Percentiles rank a stretch among this genome's conserved stretches.
phyloP scores from a whole-genome alignment of 805 yeast genomes.

The Ogataea polymorpha region DNA sequence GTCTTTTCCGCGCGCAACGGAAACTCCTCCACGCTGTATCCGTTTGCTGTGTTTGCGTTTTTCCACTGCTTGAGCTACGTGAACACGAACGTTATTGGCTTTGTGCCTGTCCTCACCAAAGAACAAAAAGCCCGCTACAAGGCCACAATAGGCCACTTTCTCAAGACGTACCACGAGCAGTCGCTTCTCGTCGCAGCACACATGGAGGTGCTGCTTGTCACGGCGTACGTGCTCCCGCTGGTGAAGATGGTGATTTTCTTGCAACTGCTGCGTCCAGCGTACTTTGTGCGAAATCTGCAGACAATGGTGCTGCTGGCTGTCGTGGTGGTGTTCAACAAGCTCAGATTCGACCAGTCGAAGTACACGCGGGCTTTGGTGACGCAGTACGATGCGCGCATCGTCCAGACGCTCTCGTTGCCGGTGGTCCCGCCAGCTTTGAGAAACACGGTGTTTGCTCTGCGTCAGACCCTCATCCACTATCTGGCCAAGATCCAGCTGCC shows the following conservation, averaged over 20 bases:
- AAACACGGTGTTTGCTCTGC: constrained; percentile 7
- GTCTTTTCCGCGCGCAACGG: constrained; percentile 29
- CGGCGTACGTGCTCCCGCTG: constrained; percentile 38
- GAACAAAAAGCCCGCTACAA: constrained; percentile 28
- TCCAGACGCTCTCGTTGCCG: constrained; percentile 34
- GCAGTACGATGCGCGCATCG: constrained; percentile 43
- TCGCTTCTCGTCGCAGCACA: constrained; percentile 44
- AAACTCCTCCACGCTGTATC: constrained; percentile 44
- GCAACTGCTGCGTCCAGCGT: constrained; percentile 30
- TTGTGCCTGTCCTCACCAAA: constrained; percentile 37
- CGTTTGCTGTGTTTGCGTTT: constrained; percentile 59
- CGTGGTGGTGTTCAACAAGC: constrained; percentile 54
- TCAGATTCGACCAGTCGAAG: constrained; percentile 56
- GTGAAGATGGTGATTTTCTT: constrained; percentile 41
- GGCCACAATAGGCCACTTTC: constrained; percentile 31
- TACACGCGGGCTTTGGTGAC: constrained; percentile 49
- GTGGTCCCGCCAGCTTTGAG: constrained; percentile 34
- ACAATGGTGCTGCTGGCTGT: constrained; percentile 39
- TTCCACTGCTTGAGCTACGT: constrained; percentile 64
- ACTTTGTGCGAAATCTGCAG: constrained; percentile 28
- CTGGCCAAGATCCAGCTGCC: constrained; percentile 16
- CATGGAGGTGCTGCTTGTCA: constrained; percentile 42
- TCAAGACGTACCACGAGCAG: constrained; percentile 40
- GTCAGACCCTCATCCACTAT: constrained; percentile 8
- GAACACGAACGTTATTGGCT: constrained; percentile 52